phyloP scores from a whole-genome alignment of 441 rosid genomes.

The Pelargonium myrrhifolium region DNA sequence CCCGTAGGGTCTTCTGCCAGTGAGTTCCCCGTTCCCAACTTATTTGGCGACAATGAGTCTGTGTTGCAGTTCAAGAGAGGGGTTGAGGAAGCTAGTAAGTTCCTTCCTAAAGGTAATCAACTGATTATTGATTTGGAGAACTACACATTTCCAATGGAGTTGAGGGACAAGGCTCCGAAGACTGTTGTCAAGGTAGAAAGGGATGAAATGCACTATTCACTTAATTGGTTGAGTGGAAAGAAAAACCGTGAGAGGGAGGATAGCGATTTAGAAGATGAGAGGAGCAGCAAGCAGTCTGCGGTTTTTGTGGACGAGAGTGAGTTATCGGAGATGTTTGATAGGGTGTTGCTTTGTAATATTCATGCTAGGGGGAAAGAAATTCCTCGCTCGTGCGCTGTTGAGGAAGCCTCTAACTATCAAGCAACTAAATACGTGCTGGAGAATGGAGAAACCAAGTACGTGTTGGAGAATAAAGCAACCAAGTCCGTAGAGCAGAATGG shows the following conservation, averaged over 20 bases:
- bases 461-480: neutral
- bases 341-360: slow-evolving; percentile 18
- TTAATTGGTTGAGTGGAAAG: slow-evolving; percentile 16
- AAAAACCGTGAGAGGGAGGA: slow-evolving; percentile 14
- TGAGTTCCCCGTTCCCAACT: slow-evolving; percentile 32
- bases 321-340: slow-evolving; percentile 20
- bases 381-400: slow-evolving; percentile 1
- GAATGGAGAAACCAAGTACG: slow-evolving; percentile 4
- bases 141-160: neutral
- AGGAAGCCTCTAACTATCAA: neutral
- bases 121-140: slow-evolving; percentile 35
- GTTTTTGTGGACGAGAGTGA: slow-evolving; percentile 15
- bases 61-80: slow-evolving; percentile 66
- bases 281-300: slow-evolving; percentile 19
- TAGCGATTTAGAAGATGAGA: slow-evolving; percentile 14
- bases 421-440: slow-evolving; percentile 1
- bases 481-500: neutral
- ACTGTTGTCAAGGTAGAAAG: slow-evolving; percentile 19
- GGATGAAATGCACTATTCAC: neutral
- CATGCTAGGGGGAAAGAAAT: slow-evolving; percentile 10
- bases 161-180: slow-evolving; percentile 5
- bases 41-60: slow-evolving; percentile 45
- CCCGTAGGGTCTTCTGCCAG: slow-evolving; percentile 17
- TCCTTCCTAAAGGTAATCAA: slow-evolving; percentile 58
- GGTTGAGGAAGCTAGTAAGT: slow-evolving; percentile 73